A percentile compares a stretch with the other conserved stretches of the same genome.
phyloP scores from a whole-genome alignment of 805 yeast genomes.

The Yarrowia osloensis region DNA sequence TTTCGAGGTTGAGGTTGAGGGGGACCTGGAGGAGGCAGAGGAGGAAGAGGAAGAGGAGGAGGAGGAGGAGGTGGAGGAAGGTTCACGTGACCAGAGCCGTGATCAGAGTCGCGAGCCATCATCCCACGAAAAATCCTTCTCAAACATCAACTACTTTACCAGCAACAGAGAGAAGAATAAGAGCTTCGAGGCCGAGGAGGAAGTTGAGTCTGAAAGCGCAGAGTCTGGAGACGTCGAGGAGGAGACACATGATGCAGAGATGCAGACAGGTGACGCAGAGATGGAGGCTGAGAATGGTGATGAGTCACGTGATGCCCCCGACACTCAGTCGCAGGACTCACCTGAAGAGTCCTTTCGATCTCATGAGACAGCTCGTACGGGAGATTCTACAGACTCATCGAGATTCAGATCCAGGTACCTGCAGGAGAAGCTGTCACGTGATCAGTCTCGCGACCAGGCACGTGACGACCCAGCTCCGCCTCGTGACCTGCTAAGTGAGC shows the following conservation, averaged over 20 bases:
- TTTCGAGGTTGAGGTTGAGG: background rate
- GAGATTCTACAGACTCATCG: background rate
- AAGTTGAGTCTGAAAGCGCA: background rate
- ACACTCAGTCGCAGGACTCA: background rate
- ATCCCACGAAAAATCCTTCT: slow-evolving; percentile 2
- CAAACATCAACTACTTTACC: slow-evolving; percentile 15
- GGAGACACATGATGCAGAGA: background rate
- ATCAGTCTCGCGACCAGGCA: background rate
- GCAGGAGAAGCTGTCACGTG: slow-evolving; percentile 5
- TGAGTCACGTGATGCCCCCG: background rate
- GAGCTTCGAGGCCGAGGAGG: slow-evolving; percentile 12
- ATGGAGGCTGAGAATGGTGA: background rate
- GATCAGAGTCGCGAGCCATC: too few relatives aligned
- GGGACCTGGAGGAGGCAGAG: background rate
- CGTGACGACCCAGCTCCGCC: background rate
- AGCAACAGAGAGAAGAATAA: background rate
- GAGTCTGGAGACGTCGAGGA: background rate
- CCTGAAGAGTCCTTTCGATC: background rate
- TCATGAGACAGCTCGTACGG: background rate
- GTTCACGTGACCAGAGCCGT: background rate
- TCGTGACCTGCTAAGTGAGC: background rate
- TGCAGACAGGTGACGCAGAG: too few relatives aligned
- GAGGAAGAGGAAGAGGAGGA: background rate
- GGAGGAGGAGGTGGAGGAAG: too few relatives aligned
- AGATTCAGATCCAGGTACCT: background rate